phyloP scores from a whole-genome alignment of 2,329 filamentous ascomycete species.

The Aspergillus sp. region DNA sequence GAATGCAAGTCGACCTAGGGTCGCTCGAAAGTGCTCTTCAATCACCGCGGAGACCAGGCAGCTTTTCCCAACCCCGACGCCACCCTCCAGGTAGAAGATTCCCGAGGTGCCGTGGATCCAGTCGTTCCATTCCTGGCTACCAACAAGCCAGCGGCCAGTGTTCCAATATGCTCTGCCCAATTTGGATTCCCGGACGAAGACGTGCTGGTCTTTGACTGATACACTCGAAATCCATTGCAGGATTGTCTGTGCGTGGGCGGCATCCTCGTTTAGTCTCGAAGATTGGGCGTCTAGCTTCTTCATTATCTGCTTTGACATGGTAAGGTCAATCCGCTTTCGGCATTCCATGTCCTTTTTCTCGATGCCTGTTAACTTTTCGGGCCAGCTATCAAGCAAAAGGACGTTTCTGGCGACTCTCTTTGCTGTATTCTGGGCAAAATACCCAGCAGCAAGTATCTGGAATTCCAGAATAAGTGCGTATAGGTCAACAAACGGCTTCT shows the following conservation, averaged over 20 bases:
- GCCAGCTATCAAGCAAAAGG: neutral
- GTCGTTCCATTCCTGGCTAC: rapidly evolving
- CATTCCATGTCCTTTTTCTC: neutral
- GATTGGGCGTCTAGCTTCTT: neutral
- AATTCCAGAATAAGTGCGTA: neutral
- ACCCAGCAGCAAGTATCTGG: neutral
- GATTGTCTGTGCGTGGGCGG: neutral
- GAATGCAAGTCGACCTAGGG: neutral
- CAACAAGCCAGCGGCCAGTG: neutral
- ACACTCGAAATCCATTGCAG: neutral
- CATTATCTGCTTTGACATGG: neutral
- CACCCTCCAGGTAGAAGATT: neutral
- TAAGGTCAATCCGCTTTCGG: neutral
- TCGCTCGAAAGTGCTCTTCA: no score
- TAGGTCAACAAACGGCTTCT: neutral
- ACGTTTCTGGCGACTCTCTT: neutral
- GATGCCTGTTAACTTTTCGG: neutral
- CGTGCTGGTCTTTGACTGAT: neutral
- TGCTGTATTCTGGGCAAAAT: neutral
- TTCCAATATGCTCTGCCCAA: neutral
- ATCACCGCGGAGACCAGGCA: no score
- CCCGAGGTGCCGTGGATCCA: neutral
- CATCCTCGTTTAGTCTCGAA: neutral
- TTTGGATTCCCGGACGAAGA: neutral
- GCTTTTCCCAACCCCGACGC: no score